A percentile compares a stretch with the other conserved stretches of the same genome.
Evolutionary conservation across 2,329 filamentous ascomycete species (phyloP).

Genomic region (Geoglossum cookeanum): DNA sequence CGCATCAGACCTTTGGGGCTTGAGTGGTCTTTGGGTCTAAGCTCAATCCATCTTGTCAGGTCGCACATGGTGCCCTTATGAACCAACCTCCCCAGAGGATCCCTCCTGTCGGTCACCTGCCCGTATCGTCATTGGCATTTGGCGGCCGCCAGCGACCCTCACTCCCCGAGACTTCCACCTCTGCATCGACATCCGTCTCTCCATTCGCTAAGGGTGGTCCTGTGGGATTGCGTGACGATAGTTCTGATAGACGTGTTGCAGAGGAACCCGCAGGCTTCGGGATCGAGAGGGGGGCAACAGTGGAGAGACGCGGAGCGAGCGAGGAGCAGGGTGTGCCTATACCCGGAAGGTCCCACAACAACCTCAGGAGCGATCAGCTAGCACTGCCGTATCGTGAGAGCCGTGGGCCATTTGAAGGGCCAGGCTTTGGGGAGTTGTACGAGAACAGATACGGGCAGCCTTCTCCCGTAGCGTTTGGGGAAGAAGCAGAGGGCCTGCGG

Average conservation of each 20-base stretch:
- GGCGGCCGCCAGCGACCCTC: neutral
- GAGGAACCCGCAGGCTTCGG: neutral
- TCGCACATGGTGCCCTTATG: slow-evolving; percentile 1
- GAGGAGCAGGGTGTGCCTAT: slow-evolving; percentile 2
- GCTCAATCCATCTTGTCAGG: neutral
- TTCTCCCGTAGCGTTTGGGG: slow-evolving; percentile 2
- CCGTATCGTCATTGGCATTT: neutral
- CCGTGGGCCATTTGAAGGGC: neutral
- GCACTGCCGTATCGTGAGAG: neutral
- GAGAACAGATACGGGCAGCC: neutral
- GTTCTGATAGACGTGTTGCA: neutral
- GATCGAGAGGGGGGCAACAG: neutral
- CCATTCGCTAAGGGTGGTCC: neutral
- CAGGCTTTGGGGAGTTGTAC: neutral
- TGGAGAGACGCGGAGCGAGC: neutral
- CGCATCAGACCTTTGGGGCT: neutral
- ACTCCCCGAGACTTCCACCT: neutral
- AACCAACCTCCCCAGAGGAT: slow-evolving; percentile 1
- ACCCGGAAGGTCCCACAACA: slow-evolving; percentile 2
- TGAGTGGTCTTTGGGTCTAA: neutral
- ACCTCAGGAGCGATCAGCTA: neutral
- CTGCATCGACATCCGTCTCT: neutral
- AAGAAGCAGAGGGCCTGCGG: slow-evolving; percentile 1
- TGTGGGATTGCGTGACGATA: neutral
- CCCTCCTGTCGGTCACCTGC: neutral